These are phyloP conservation scores for Phytopythium vexans DNA, from an alignment of 352 stramenopile genomes.

Conservation along the genomic window DNA sequence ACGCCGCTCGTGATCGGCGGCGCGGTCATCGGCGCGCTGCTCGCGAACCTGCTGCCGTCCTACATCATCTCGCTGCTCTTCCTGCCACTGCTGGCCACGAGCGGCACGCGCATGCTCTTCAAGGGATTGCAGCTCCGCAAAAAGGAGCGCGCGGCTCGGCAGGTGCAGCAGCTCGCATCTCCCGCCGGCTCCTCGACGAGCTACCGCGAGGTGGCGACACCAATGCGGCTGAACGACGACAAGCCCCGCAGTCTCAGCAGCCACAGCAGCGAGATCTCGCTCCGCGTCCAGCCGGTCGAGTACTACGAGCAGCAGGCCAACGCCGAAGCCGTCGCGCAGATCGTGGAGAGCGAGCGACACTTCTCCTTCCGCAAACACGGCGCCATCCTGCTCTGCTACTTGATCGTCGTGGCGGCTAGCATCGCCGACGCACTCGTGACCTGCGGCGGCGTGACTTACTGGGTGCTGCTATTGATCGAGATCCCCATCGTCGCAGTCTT, in stretches of 20 bases:
- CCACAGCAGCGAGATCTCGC: too few relatives aligned
- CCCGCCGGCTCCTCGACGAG: too few relatives aligned
- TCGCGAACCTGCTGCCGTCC: constrained; percentile 48
- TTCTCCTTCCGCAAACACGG: constrained; percentile 33
- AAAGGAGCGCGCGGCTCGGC: constrained; percentile 25
- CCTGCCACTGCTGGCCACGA: constrained; percentile 36
- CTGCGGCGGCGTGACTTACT: constrained; percentile 37
- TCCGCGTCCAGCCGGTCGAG: too few relatives aligned
- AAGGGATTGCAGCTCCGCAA: constrained; percentile 23
- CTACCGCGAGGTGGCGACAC: too few relatives aligned
- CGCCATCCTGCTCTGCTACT: constrained; percentile 34
- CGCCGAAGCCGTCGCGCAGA: too few relatives aligned
- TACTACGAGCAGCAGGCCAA: too few relatives aligned
- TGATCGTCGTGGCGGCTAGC: constrained; percentile 27
- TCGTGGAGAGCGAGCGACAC: too few relatives aligned
- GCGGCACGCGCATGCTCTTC: constrained; percentile 17
- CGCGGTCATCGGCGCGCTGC: constrained; percentile 40
- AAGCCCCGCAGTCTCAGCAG: too few relatives aligned
- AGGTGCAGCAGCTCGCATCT: constrained; percentile 15
- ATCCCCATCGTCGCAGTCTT: constrained; percentile 50
- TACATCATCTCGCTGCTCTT: constrained; percentile 58
- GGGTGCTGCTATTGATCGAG: constrained; percentile 37
- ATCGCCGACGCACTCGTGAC: constrained; percentile 22
- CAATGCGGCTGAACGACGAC: too few relatives aligned
- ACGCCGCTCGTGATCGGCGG: constrained; percentile 60